Evolutionary conservation across 768 basidiomycete genomes (phyloP).

Genomic region (Postia placenta): DNA sequence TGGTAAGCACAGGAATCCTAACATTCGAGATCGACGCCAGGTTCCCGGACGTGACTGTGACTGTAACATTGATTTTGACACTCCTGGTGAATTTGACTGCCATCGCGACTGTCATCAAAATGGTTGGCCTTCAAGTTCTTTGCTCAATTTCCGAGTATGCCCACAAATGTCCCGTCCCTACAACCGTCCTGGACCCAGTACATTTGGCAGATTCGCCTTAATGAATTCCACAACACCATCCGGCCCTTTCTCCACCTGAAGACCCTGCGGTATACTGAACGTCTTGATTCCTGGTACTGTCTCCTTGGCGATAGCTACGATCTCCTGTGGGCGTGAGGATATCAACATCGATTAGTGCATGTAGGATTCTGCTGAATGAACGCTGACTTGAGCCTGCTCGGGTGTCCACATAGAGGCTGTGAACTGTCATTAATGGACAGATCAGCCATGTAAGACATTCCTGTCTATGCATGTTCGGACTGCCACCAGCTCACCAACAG

Average conservation of each 20-base stretch:
- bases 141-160: background rate
- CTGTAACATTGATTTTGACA: background rate
- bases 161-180: too few relatives aligned
- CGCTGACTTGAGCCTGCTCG: slow-evolving; percentile 12
- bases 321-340: slow-evolving; percentile 5
- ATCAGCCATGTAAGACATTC: too few relatives aligned
- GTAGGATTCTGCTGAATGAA: too few relatives aligned
- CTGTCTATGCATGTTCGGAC: background rate
- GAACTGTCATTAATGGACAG: too few relatives aligned
- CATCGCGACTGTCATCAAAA: too few relatives aligned
- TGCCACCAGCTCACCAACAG: slow-evolving; percentile 7
- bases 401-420: slow-evolving; percentile 18
- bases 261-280: slow-evolving; percentile 12
- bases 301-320: slow-evolving; percentile 14
- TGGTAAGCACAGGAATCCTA: background rate
- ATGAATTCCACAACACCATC: slow-evolving; percentile 17
- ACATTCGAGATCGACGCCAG: background rate
- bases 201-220: slow-evolving; percentile 12
- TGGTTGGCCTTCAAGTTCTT: too few relatives aligned
- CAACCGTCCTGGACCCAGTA: slow-evolving; percentile 3
- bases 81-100: background rate
- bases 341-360: background rate
- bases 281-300: slow-evolving; percentile 13
- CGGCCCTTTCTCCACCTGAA: slow-evolving; percentile 15
- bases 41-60: background rate